Evolutionary conservation across 208 protist genomes (phyloP).

Genomic region (Leptomonas pyrrhocoris): DNA sequence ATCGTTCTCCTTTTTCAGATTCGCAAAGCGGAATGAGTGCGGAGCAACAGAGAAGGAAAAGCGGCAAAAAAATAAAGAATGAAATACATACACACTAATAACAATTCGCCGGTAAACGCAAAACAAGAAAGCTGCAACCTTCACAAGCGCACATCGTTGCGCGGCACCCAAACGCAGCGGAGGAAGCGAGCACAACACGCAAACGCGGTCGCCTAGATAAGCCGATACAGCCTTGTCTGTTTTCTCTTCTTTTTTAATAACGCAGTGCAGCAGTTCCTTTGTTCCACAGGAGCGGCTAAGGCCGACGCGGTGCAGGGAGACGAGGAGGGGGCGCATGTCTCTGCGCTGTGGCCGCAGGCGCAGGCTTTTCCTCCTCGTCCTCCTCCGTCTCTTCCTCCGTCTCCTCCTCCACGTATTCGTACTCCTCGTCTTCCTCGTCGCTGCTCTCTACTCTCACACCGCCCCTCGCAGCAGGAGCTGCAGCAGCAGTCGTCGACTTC

Average conservation of each 20-base stretch:
- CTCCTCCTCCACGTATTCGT: slow-evolving; percentile 24
- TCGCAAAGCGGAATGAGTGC: no score
- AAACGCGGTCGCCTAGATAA: no score
- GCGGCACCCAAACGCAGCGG: no score
- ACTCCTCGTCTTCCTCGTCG: not conserved
- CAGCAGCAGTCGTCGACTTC: not conserved
- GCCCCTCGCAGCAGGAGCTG: slow-evolving; percentile 8
- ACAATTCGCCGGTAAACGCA: no score
- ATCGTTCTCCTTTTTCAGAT: no score
- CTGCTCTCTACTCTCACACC: slow-evolving; percentile 2
- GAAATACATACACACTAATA: no score
- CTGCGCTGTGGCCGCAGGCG: not conserved
- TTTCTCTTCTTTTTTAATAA: not conserved
- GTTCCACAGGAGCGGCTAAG: not conserved
- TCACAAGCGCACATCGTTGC: no score
- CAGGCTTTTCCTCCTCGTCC: not conserved
- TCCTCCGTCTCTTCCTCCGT: slow-evolving; percentile 28
- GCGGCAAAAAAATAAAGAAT: no score
- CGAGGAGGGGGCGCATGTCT: not conserved
- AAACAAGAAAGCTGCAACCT: no score
- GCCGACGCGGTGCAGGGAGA: slow-evolving; percentile 5
- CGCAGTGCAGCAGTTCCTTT: not conserved
- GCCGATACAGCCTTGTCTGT: no score
- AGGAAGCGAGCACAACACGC: no score
- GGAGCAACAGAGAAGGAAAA: no score